Evolutionary conservation across 768 basidiomycete species (phyloP).

Genomic region (Lentinus brumalis): DNA sequence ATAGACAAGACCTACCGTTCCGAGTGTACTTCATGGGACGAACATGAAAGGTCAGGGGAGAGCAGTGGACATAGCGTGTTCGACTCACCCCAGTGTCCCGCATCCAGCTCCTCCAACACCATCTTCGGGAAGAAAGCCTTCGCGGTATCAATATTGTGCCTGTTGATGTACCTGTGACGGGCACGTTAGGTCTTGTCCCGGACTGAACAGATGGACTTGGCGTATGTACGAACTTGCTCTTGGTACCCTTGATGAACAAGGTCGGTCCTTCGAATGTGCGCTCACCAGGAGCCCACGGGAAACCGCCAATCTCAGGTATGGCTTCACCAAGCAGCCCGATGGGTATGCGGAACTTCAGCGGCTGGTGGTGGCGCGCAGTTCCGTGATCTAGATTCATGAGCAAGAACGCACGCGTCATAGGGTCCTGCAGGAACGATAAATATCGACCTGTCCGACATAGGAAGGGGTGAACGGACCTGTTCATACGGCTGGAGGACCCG

Average conservation of each 20-base stretch:
- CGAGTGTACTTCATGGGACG: slow-evolving; percentile 63
- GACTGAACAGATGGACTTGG: background rate
- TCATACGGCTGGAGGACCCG: slow-evolving; percentile 63
- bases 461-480: slow-evolving; percentile 44
- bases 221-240: slow-evolving; percentile 57
- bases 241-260: slow-evolving; percentile 77
- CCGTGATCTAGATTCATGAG: slow-evolving; percentile 74
- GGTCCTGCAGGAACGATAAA: slow-evolving; percentile 48
- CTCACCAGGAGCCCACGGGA: slow-evolving; percentile 69
- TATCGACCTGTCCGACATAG: background rate
- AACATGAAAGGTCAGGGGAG: background rate
- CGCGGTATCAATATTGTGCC: slow-evolving; percentile 62
- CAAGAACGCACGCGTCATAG: slow-evolving; percentile 76
- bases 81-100: slow-evolving; percentile 85
- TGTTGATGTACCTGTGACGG: slow-evolving; percentile 66
- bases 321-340: slow-evolving; percentile 62
- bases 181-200: background rate
- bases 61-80: background rate
- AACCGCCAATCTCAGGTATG: slow-evolving; percentile 72
- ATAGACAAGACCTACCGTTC: slow-evolving; percentile 51
- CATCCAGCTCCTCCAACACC: slow-evolving; percentile 61
- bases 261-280: slow-evolving; percentile 58
- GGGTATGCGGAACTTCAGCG: slow-evolving; percentile 74
- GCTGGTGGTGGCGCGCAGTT: slow-evolving; percentile 29
- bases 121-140: slow-evolving; percentile 74